A percentile compares a stretch with the other conserved stretches of the same genome.
These are phyloP conservation scores for Cystobasidium sp. DNA, from an alignment of 1,284 basidiomycete genomes.

Conservation along the genomic window DNA sequence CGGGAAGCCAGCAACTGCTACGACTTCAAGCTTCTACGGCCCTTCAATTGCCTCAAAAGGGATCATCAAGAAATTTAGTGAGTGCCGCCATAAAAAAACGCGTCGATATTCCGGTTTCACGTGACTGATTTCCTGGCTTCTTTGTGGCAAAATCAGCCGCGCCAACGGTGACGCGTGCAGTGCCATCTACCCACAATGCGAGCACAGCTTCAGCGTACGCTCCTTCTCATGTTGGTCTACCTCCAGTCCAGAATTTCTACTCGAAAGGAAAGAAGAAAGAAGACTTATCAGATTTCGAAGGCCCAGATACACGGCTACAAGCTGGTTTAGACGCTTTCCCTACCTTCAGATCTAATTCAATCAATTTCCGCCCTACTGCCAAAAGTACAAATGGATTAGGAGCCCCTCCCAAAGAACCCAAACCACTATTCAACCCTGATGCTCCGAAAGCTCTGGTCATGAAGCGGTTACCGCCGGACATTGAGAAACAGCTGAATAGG, in stretches of 20 bases:
- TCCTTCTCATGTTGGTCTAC: slow-evolving; percentile 2
- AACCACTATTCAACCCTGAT: slow-evolving; percentile 65
- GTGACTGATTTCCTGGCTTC: slow-evolving; percentile 9
- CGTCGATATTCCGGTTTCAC: neutral
- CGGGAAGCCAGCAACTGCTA: slow-evolving; percentile 5
- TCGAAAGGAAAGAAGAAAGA: slow-evolving; percentile 16
- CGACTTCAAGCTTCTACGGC: slow-evolving; percentile 53
- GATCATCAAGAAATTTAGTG: slow-evolving; percentile 31
- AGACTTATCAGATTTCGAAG: slow-evolving; percentile 11
- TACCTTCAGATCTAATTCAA: neutral
- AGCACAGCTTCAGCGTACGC: slow-evolving; percentile 7
- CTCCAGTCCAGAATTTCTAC: neutral
- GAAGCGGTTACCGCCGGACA: slow-evolving; percentile 73
- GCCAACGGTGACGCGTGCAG: slow-evolving; percentile 9
- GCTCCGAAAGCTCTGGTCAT: slow-evolving; percentile 81
- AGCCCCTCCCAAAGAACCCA: slow-evolving; percentile 22
- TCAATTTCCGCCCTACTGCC: slow-evolving; percentile 26
- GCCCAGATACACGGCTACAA: slow-evolving; percentile 7
- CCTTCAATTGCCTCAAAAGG: neutral
- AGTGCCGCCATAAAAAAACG: slow-evolving; percentile 20
- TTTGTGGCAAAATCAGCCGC: slow-evolving; percentile 13
- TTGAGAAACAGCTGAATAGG: slow-evolving; percentile 71
- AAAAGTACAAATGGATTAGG: slow-evolving; percentile 18
- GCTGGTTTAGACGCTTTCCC: slow-evolving; percentile 14
- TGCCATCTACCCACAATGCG: neutral